Base-by-base conservation (phyloP, 2,329 filamentous ascomycete genomes). In the Lasiodiplodia sp. region DNA sequence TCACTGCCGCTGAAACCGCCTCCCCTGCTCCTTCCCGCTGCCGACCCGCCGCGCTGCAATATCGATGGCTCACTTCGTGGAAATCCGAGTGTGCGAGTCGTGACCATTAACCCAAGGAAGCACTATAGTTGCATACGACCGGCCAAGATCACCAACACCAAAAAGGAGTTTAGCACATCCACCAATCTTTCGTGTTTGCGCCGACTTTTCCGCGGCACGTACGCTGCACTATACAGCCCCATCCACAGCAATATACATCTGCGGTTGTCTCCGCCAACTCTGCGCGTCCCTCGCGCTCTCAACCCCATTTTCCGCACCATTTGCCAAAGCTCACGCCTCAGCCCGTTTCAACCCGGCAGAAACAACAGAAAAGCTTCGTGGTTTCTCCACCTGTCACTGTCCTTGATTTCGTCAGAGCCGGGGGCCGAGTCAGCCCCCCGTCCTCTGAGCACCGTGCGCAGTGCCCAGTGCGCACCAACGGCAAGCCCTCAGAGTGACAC, bases 371-470 rank as follows among this genome's bases (percentile, higher is more conserved):
- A 51, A 23, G 14, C 40, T 18, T 4, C 28, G 23, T 51, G 23
- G 18, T 37, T 52, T 63, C 60, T 38, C 60, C 60, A 52, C 60
- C 60, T 47, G n/a, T 52, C 60, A 51, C 23, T n/a, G 31, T 47
- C 57, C 57, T 63, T 63, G 60, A 63, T 63, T 63, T 52, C 14
- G n/a, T 51, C n/a, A n/a, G 25, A n/a, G 31, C 60, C 37, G 28
- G 40, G 44, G n/a, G 4, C 28, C 44, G 60, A 63, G 60, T 63
- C 60, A 63, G 60, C 44, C n/a, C 16, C 23, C 23, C 23, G 23
- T 23, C 23, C 23, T 23, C 23, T 23, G 2, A 23, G 37, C 51
- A 44, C 60, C 44, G 60, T 63, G 60, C 60, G 40, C 38, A 16
- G 57, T 18, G 57, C 57, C 12, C 58, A 62, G 58, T 62, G 58